phyloP scores from a whole-genome alignment of 1,284 basidiomycete species.

The Moesziomyces parantarcticus region DNA sequence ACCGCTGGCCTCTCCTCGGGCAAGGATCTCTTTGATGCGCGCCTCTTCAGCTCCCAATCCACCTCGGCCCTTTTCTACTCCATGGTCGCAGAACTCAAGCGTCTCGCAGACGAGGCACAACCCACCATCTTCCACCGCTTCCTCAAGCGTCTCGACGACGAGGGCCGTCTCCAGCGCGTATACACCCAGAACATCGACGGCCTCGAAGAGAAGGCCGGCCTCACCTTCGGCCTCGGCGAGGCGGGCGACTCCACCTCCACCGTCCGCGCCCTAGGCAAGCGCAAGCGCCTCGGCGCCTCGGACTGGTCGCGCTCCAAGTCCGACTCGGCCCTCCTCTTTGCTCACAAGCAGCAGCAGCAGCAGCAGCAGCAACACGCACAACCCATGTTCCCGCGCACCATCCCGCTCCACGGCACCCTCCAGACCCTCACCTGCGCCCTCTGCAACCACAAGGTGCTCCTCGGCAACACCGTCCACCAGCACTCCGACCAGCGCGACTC shows the following conservation, averaged over 20 bases:
- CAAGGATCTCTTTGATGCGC: conserved; percentile 90
- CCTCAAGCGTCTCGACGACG: conserved; percentile 82
- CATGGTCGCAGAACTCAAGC: conserved; percentile 89
- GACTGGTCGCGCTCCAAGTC: conserved; percentile 48
- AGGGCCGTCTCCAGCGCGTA: conserved; percentile 84
- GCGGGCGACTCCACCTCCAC: conserved; percentile 49
- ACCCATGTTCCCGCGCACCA: conserved; percentile 76
- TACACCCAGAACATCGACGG: conserved; percentile 98
- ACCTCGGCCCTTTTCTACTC: conserved; percentile 87
- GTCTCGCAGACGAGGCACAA: conserved; percentile 80
- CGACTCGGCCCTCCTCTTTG: conserved; percentile 58
- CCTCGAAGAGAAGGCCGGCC: conserved; percentile 82
- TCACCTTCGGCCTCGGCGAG: conserved; percentile 69
- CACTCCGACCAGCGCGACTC: conserved; percentile 19
- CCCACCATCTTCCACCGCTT: conserved; percentile 89
- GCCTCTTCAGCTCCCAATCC: conserved; percentile 80
- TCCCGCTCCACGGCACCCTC: conserved; percentile 89
- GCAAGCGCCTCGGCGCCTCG: conserved; percentile 37
- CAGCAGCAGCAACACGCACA: conserved; percentile 70
- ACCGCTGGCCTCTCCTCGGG: conserved; percentile 77
- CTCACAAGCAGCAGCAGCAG: conserved; percentile 61
- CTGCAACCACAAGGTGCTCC: conserved; percentile 74
- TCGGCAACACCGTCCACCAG: conserved; percentile 42
- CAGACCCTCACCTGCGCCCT: conserved; percentile 82
- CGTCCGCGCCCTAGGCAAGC: conserved; percentile 49